Base-by-base conservation (phyloP, 2,329 filamentous ascomycete species). In the Paecilomyces sp. region DNA sequence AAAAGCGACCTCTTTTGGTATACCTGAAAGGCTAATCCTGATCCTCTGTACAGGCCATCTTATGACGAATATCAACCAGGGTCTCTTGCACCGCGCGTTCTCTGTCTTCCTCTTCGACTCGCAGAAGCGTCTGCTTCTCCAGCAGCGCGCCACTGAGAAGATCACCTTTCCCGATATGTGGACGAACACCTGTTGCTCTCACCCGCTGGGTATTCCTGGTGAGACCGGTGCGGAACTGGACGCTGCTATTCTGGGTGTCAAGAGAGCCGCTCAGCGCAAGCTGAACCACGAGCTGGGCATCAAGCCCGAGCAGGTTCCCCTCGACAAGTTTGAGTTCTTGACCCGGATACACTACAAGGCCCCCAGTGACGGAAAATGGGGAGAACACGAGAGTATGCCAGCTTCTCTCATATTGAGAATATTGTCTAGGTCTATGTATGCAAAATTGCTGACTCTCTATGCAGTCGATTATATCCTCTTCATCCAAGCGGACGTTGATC, bases 141-240 rank as follows among this genome's bases (percentile, higher is more conserved):
- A 99, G 79, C 94, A 97, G 81, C 90, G 94, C 66, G 94, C 94
- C 30, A 81, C 87, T 50, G 93, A 97, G 80, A 99, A 99, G 82
- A 99, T 99, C 73, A 99, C 94, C 6, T 99, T 99, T 79, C 93
- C 94, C 55, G 91, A 96, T 74, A 92, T 97, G 88, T 99, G 94
- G 94, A 99, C 94, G 64, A 99, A 99, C 79, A 99, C 94, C 33
- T 99, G 94, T 84, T 99, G 94, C 82, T 99, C 94, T 47, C 94
- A 99, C 77, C 94, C 94, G 4, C 84, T 99, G 62, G 90, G 91
- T 58, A 89, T 97, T 66, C 90, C 94, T 8, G 88, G 89, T 65
- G 94, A 99, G 85, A 96, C 91, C 28, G 94, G 94, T 63, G 84
- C 87, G 33, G 89, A 88, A 66, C 82, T 99, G 52, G 83, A 88